Evolutionary conservation across 768 basidiomycete species (phyloP).

Genomic region (Pleurotus sapidus): DNA sequence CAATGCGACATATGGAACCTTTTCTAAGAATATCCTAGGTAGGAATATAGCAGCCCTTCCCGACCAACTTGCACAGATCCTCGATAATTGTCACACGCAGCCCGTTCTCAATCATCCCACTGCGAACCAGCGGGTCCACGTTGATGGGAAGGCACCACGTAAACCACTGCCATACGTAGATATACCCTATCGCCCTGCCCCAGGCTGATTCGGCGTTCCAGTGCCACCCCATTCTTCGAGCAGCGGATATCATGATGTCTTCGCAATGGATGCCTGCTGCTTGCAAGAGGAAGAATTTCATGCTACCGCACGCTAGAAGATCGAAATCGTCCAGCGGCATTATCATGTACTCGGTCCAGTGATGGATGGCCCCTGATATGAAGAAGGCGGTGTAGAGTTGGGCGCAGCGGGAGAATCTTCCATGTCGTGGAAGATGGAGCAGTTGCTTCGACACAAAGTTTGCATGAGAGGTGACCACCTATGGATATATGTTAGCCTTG

Average conservation of each 20-base stretch:
- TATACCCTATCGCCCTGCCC: slow-evolving; percentile 8
- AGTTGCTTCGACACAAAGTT: neutral
- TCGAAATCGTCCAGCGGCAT: neutral
- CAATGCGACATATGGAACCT: too few species aligned
- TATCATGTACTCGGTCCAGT: slow-evolving; percentile 18
- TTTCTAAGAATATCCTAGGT: neutral
- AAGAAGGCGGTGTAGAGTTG: slow-evolving; percentile 29
- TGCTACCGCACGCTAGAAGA: neutral
- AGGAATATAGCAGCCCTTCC: neutral
- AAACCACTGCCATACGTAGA: slow-evolving; percentile 14
- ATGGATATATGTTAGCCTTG: slow-evolving; percentile 12
- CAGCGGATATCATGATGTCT: slow-evolving; percentile 21
- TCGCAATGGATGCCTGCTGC: slow-evolving; percentile 27
- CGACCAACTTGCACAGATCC: neutral
- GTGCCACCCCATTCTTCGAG: neutral
- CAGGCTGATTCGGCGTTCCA: neutral
- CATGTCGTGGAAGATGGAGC: slow-evolving; percentile 4
- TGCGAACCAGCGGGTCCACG: neutral
- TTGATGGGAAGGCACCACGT: neutral
- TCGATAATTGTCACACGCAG: neutral
- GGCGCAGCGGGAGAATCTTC: slow-evolving; percentile 17
- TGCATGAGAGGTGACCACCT: neutral
- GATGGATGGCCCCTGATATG: slow-evolving; percentile 26
- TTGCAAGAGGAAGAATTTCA: slow-evolving; percentile 24
- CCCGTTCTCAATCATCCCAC: neutral